A percentile compares a stretch with the other conserved stretches of the same genome.
Conservation (phyloP, 2,329 filamentous ascomycete genomes). For the Aspergillus quadricinctus region DNA sequence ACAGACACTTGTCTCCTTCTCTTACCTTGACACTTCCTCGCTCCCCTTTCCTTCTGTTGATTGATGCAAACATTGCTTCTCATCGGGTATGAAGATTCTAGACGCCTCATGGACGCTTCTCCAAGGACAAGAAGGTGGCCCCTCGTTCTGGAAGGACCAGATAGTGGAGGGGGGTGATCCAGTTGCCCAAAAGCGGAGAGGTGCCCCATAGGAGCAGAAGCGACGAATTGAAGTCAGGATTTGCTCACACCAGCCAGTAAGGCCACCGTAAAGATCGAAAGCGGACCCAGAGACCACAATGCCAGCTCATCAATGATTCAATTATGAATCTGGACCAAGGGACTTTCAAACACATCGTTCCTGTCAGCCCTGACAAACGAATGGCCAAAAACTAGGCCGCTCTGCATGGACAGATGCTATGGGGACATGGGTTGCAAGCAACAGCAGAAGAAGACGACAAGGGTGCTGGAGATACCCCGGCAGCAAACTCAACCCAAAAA, state of each 20-base stretch:
- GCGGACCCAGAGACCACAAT: slow-evolving; percentile 20
- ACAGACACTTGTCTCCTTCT: slow-evolving; percentile 18
- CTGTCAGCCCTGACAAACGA: slow-evolving; percentile 15
- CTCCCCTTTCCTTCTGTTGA: slow-evolving; percentile 4
- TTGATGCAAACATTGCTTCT: slow-evolving; percentile 5
- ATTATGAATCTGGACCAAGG: slow-evolving; percentile 10
- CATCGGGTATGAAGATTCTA: slow-evolving; percentile 20
- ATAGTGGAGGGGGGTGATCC: slow-evolving; percentile 12
- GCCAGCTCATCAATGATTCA: slow-evolving; percentile 30
- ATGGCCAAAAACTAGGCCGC: slow-evolving; percentile 23
- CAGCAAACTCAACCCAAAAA: background rate
- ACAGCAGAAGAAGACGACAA: slow-evolving; percentile 2
- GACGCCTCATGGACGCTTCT: slow-evolving; percentile 17
- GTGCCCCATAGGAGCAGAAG: slow-evolving; percentile 16
- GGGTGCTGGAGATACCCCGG: background rate
- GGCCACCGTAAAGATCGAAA: slow-evolving; percentile 14
- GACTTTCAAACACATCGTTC: slow-evolving; percentile 7
- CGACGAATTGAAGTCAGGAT: slow-evolving; percentile 20
- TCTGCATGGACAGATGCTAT: slow-evolving; percentile 25
- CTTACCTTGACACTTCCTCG: background rate
- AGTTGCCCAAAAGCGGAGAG: slow-evolving; percentile 29
- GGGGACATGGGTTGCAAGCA: slow-evolving; percentile 10
- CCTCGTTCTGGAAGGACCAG: slow-evolving; percentile 15
- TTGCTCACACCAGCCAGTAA: slow-evolving; percentile 10
- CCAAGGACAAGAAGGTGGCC: slow-evolving; percentile 2